Evolutionary conservation across 2,329 filamentous ascomycete genomes (phyloP), one percentile per base, ranked within the genome.

Genomic region (Paraphaeosphaeria minitans): DNA sequence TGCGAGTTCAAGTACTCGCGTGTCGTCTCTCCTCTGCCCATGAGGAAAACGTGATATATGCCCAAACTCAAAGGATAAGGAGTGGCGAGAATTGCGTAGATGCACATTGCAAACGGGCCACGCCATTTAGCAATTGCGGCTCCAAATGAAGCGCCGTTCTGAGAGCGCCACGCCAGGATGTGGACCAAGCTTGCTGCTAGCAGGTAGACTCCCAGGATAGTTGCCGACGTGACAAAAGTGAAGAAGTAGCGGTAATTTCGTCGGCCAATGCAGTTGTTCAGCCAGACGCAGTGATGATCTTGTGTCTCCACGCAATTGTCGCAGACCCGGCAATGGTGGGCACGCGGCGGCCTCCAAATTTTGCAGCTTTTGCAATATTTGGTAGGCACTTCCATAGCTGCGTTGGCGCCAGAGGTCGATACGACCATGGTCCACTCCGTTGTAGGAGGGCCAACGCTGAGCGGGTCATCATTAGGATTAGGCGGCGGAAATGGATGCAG

Each of bases 221-320:
- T 92, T n/a, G 87, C 87, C 14, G 89, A 87, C 55, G 87, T 87
- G 64, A 99, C 88, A 77, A 97, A 99, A 12, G 90, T 86, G 75
- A 98, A 97, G 78, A 99, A 99, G 77, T 94, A 98, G 63, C 95
- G 92, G 79, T 99, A 99, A 79, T 99, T 99, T 69, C 95, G 91
- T 65, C 94, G 89, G 45, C 95, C 95, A 51, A 99, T 90, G 69
- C 95, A 99, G 76, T 99, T 99, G 80, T 99, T 99, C 63, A 99
- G 86, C 95, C 95, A 99, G 16, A 98, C 93, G 72, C 95, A 99
- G 78, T 99, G 95, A 73, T 99, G 95, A 72, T 99, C 95, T 66
- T 97, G 92, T 0, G 93, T 97, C 77, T 99, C 95, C 60, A 99
- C 87, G 75, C 95, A 99, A 76, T 96, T 97, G 78, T 99, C 94